phyloP scores from a whole-genome alignment of 2,329 filamentous ascomycete species.

The Talaromyces sp. region DNA sequence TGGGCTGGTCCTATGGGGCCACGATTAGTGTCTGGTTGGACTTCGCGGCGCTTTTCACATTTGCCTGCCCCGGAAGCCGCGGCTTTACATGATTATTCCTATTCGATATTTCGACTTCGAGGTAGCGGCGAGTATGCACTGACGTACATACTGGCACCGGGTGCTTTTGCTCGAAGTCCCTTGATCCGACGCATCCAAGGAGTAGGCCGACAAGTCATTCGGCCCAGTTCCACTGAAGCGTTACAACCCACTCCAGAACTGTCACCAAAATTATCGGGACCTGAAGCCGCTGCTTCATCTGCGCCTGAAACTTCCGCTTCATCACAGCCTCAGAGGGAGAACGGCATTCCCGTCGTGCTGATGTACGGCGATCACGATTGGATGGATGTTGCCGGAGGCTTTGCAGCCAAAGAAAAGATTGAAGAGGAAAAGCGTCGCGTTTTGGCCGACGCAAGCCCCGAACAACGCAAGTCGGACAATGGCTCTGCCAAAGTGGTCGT shows the following conservation, averaged over 20 bases:
- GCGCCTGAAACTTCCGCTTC: conserved; percentile 13
- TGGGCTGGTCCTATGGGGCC: conserved; percentile 85
- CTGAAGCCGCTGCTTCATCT: conserved; percentile 23
- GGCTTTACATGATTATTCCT: conserved; percentile 86
- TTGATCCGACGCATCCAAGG: conserved; percentile 80
- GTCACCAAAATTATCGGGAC: background rate
- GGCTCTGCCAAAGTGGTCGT: conserved; percentile 78
- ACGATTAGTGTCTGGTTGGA: conserved; percentile 91
- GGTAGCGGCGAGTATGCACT: conserved; percentile 93
- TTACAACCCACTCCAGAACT: conserved; percentile 11
- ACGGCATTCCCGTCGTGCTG: conserved; percentile 75
- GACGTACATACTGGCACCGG: conserved; percentile 85
- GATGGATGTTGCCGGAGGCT: conserved; percentile 92
- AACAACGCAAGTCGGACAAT: conserved; percentile 66
- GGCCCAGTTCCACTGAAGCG: conserved; percentile 15
- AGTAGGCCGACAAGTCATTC: conserved; percentile 67
- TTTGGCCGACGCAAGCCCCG: conserved; percentile 54
- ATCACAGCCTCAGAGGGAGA: conserved; percentile 42
- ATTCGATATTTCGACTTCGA: conserved; percentile 85
- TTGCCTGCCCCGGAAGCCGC: conserved; percentile 73
- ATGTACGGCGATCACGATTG: conserved; percentile 98
- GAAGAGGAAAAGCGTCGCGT: conserved; percentile 58
- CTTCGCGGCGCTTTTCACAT: conserved; percentile 83
- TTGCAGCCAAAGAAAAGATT: conserved; percentile 72
- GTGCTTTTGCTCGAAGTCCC: conserved; percentile 83